Evolutionary conservation across 192 early-diverging fungal genomes (phyloP).

Genomic region (Diversispora eburnea): DNA sequence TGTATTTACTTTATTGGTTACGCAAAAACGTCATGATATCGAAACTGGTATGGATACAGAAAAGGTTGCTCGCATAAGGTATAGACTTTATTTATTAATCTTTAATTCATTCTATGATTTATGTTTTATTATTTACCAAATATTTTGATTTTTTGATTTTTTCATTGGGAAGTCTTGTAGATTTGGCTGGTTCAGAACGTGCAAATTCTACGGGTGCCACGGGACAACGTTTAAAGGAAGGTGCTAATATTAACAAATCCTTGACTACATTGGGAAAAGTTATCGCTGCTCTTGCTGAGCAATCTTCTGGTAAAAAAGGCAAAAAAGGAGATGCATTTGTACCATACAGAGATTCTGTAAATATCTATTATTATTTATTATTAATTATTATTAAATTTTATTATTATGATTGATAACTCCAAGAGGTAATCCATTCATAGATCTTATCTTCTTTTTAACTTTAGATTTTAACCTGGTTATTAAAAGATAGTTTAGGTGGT

Average conservation of each 20-base stretch:
- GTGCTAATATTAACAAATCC: conserved; percentile 92
- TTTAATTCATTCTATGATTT: not conserved
- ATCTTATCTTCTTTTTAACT: not conserved
- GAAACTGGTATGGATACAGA: conserved; percentile 60
- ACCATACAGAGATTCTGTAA: conserved; percentile 89
- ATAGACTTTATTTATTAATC: conserved; percentile 4
- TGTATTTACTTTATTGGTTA: conserved; percentile 74
- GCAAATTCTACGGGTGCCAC: conserved; percentile 82
- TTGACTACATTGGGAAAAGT: conserved; percentile 91
- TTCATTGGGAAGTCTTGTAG: conserved; percentile 61
- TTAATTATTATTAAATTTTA: not conserved
- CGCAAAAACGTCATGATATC: conserved; percentile 55
- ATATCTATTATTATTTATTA: not conserved
- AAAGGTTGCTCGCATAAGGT: conserved; percentile 72
- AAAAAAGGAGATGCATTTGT: conserved; percentile 60
- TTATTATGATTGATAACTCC: not conserved
- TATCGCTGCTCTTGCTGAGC: conserved; percentile 82
- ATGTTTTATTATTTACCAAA: not conserved
- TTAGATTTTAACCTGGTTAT: conserved; percentile 76
- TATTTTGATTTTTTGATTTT: not conserved
- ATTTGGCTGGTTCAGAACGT: conserved; percentile 92
- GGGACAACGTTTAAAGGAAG: conserved; percentile 82
- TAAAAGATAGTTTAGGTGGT: conserved; percentile 81
- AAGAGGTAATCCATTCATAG: not conserved
- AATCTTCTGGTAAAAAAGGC: conserved; percentile 44